Evolutionary conservation across 345 rosid genomes (phyloP).

Genomic region (Geranium brycei): DNA sequence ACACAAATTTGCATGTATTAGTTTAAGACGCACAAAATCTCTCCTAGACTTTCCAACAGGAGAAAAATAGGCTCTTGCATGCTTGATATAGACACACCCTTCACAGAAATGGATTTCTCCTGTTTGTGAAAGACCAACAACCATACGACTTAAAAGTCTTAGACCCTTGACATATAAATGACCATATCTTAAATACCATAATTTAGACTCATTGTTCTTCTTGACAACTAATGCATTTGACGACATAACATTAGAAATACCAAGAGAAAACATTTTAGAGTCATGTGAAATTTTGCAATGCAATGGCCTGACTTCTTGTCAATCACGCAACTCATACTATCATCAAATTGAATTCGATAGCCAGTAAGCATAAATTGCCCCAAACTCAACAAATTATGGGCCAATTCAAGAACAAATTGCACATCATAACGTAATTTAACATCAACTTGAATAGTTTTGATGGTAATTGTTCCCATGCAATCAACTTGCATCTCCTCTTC

Average conservation of each 20-base stretch:
- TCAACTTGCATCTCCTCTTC: conserved; percentile 1
- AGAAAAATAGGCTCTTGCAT: neutral
- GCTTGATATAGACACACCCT: neutral
- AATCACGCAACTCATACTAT: neutral
- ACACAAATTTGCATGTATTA: conserved; percentile 5
- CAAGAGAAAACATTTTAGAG: conserved; percentile 6
- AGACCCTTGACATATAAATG: neutral
- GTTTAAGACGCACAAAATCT: neutral
- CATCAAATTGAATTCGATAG: conserved; percentile 4
- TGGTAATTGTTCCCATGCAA: neutral
- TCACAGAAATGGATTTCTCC: conserved; percentile 2
- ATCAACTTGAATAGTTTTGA: conserved; percentile 3
- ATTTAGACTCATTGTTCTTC: neutral
- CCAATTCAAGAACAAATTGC: no score
- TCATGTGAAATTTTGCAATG: neutral
- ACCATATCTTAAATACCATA: conserved; percentile 6
- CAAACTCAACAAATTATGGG: neutral
- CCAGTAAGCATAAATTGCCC: conserved; percentile 3
- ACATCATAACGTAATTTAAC: neutral
- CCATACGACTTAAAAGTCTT: neutral
- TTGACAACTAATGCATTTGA: neutral
- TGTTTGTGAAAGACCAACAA: neutral
- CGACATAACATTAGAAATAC: neutral
- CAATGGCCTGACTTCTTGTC: neutral
- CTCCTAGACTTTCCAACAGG: conserved; percentile 5